These are phyloP conservation scores for Auricularia heimuer DNA, from an alignment of 768 basidiomycete genomes.

Conservation along the genomic window DNA sequence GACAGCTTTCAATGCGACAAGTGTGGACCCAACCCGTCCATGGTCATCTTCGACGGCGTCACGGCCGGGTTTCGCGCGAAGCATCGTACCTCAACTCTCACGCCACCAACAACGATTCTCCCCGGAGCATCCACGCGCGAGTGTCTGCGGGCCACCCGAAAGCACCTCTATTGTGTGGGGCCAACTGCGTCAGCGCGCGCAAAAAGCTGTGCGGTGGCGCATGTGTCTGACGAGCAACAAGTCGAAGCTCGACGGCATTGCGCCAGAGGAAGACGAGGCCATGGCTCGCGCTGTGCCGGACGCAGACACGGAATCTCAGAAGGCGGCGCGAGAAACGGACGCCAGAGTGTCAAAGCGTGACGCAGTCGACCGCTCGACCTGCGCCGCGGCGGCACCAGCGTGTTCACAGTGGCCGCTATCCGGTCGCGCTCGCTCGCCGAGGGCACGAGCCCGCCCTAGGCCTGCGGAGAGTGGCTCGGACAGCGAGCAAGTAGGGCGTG, in stretches of 20 bases:
- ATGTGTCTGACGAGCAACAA: background rate
- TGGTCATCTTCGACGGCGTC: background rate
- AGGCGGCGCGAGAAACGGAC: background rate
- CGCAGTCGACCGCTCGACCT: background rate
- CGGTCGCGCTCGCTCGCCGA: too few species aligned
- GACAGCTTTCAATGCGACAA: constrained; percentile 8
- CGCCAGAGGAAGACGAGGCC: background rate
- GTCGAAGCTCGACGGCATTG: background rate
- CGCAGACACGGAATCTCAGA: background rate
- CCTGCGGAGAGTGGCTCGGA: too few species aligned
- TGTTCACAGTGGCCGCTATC: too few species aligned
- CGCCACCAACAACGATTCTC: background rate
- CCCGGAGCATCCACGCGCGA: background rate
- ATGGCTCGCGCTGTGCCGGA: background rate
- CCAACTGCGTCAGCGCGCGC: background rate
- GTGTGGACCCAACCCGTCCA: constrained; percentile 9
- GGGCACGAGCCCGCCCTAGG: too few species aligned
- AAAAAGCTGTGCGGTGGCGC: background rate
- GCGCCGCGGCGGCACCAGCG: too few species aligned
- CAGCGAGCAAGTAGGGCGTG: too few species aligned
- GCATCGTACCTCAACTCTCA: background rate
- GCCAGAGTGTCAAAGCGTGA: background rate
- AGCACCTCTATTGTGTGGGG: background rate
- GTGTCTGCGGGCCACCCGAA: background rate
- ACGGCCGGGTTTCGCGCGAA: background rate